Base-by-base conservation (phyloP, 1,139 yeast genomes). In the Sugiyamaella neomexicana region DNA sequence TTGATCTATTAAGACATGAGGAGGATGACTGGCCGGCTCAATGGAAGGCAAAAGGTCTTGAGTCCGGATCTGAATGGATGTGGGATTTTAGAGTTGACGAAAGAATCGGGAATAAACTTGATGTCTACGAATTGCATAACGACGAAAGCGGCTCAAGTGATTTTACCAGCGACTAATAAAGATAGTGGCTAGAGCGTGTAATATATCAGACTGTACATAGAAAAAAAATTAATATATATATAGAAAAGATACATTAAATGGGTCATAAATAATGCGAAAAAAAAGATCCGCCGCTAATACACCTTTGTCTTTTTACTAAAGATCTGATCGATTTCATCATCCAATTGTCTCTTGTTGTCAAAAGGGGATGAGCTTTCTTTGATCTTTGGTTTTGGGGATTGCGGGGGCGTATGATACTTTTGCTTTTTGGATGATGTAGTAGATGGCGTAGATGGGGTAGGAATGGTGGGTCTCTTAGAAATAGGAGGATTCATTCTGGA, bases 11-110 rank as follows among this genome's bases (percentile, higher is more conserved):
- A 8, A 70, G 72, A 38, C 82, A 76, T 42, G 99, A 95, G 68
- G 98, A 93, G 68, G 68, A 72, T 15, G 95, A 89, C 62, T 95
- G 99, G 99, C 97, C 98, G 20, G 74, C 75, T 58, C 79, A 80
- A 58, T 95, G 97, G 96, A 86, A 88, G 43, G 78, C 81, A 59
- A 79, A 76, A 59, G 96, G 96, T 15, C 68, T 72, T 49, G 86
- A 81, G 55, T 85, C 82, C 64, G 74, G 80, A 42, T 86, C 95
- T 58, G 98, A 91, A 68, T 93, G 99, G 99, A 84, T 86, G 54
- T 84, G 84, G 67, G 93, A 86, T 20, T 73, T 90, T 55, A 76
- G 70, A 13, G 81, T 81, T 25, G 98, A 93, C 67, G 82, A 80
- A 13, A 74, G 96, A 58, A 80, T 93, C 25, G 72, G 80, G 12